Conservation (phyloP, 1,284 basidiomycete species). For the Erythrobasidium hasegawianum region DNA sequence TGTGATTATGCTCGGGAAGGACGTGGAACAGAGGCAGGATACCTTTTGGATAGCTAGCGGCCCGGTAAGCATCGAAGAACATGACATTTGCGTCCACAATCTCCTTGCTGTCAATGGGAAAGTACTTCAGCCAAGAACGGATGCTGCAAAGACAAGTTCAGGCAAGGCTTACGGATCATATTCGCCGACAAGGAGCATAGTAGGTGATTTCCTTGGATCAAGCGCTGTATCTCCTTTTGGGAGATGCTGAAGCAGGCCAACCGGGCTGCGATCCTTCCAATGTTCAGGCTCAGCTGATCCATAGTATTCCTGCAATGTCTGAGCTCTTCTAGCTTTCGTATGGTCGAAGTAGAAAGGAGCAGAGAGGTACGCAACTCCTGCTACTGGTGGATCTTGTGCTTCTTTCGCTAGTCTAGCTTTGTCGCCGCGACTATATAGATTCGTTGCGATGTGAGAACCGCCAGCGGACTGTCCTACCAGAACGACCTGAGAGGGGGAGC, state of each 20-base stretch:
- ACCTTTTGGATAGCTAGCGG: slow-evolving; percentile 28
- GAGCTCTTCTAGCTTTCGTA: slow-evolving; percentile 32
- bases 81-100: slow-evolving; percentile 37
- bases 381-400: slow-evolving; percentile 21
- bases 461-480: slow-evolving; percentile 38
- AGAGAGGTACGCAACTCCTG: slow-evolving; percentile 38
- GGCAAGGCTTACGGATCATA: slow-evolving; percentile 30
- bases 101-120: slow-evolving; percentile 26
- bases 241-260: slow-evolving; percentile 31
- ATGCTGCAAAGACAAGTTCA: background rate
- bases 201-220: slow-evolving; percentile 13
- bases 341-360: slow-evolving; percentile 38
- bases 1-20: slow-evolving; percentile 37
- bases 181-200: slow-evolving; percentile 25
- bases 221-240: background rate
- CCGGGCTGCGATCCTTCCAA: slow-evolving; percentile 4
- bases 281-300: slow-evolving; percentile 28
- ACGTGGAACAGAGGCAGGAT: slow-evolving; percentile 35
- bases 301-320: slow-evolving; percentile 37
- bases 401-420: background rate
- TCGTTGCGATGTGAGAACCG: slow-evolving; percentile 37
- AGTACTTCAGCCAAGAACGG: background rate
- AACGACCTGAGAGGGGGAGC: slow-evolving; percentile 34
- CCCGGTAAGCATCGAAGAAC: slow-evolving; percentile 38
- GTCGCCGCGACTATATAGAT: slow-evolving; percentile 26